These are phyloP conservation scores for Skeletonema grethae DNA, from an alignment of 108 stramenopile genomes.

Conservation along the genomic window DNA sequence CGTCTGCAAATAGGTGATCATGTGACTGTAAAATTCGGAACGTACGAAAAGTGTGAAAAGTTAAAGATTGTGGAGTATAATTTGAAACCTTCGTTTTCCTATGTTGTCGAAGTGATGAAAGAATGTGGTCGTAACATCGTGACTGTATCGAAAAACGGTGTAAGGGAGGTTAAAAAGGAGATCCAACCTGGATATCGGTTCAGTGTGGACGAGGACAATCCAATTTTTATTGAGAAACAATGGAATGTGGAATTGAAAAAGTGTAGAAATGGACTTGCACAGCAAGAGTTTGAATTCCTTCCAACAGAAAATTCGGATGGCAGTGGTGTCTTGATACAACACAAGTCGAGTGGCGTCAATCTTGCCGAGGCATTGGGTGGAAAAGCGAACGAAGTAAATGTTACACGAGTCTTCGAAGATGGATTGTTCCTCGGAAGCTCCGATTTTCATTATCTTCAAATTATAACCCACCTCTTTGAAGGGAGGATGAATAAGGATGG, in stretches of 20 bases:
- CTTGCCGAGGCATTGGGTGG: slow-evolving; percentile 22
- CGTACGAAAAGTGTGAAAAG: slow-evolving; percentile 12
- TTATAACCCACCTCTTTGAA: neutral
- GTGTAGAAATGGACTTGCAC: slow-evolving; percentile 20
- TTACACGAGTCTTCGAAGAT: slow-evolving; percentile 37
- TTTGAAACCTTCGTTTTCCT: slow-evolving; percentile 9
- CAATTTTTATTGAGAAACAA: slow-evolving; percentile 9
- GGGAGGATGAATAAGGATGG: neutral
- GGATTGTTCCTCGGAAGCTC: slow-evolving; percentile 38
- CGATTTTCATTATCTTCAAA: slow-evolving; percentile 21
- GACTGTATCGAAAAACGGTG: neutral
- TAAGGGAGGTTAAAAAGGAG: neutral
- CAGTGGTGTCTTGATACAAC: slow-evolving; percentile 16
- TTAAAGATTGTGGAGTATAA: slow-evolving; percentile 19
- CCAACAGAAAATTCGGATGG: neutral
- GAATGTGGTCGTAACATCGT: slow-evolving; percentile 17
- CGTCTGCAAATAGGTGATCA: slow-evolving; percentile 33
- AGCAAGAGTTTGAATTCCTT: slow-evolving; percentile 33
- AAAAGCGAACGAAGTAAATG: slow-evolving; percentile 4
- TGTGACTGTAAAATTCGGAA: slow-evolving; percentile 15
- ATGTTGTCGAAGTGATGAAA: slow-evolving; percentile 23
- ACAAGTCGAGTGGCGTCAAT: slow-evolving; percentile 10
- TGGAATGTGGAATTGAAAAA: slow-evolving; percentile 42
- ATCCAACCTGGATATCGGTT: slow-evolving; percentile 14
- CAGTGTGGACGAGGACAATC: slow-evolving; percentile 18